Conservation (phyloP, 2,329 filamentous ascomycete genomes). For the Xylaria sp. region DNA sequence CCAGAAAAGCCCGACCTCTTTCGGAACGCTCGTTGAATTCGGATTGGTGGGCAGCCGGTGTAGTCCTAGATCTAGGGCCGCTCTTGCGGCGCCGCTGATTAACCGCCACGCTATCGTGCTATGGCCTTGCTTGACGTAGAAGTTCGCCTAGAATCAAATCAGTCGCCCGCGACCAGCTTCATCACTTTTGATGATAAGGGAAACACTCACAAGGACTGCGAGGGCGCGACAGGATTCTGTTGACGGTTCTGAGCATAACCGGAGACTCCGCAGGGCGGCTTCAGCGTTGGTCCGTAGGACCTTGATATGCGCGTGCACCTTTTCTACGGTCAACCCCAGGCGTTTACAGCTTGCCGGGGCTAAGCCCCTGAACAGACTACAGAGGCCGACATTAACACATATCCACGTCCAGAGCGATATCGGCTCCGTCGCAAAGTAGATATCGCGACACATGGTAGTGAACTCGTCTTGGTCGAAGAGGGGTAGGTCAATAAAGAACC, state of each 20-base stretch:
- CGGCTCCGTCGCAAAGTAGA: slow-evolving; percentile 47
- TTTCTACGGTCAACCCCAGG: slow-evolving; percentile 34
- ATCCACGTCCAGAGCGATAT: slow-evolving; percentile 47
- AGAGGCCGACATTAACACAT: slow-evolving; percentile 45
- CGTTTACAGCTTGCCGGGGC: slow-evolving; percentile 28
- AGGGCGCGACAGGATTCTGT: slow-evolving; percentile 45
- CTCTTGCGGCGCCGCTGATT: slow-evolving; percentile 43
- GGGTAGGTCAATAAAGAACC: slow-evolving; percentile 45
- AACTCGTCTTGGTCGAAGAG: slow-evolving; percentile 44
- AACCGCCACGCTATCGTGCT: slow-evolving; percentile 47
- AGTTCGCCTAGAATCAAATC: slow-evolving; percentile 39
- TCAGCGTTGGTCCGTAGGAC: slow-evolving; percentile 42
- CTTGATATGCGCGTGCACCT: slow-evolving; percentile 27
- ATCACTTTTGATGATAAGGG: too few species aligned
- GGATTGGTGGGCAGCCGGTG: slow-evolving; percentile 41
- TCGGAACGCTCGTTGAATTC: slow-evolving; percentile 6
- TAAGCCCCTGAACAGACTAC: slow-evolving; percentile 40
- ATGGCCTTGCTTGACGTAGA: slow-evolving; percentile 46
- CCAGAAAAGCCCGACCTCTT: slow-evolving; percentile 44
- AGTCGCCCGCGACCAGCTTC: not conserved
- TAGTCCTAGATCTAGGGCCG: slow-evolving; percentile 45
- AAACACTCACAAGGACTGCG: slow-evolving; percentile 42
- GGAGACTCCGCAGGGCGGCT: slow-evolving; percentile 44
- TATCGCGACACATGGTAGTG: slow-evolving; percentile 43
- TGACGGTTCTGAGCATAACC: slow-evolving; percentile 46